Percentiles rank a stretch among this genome's conserved stretches.
Evolutionary conservation across 345 rosid genomes (phyloP).

Genomic region (Brassica carinata): DNA sequence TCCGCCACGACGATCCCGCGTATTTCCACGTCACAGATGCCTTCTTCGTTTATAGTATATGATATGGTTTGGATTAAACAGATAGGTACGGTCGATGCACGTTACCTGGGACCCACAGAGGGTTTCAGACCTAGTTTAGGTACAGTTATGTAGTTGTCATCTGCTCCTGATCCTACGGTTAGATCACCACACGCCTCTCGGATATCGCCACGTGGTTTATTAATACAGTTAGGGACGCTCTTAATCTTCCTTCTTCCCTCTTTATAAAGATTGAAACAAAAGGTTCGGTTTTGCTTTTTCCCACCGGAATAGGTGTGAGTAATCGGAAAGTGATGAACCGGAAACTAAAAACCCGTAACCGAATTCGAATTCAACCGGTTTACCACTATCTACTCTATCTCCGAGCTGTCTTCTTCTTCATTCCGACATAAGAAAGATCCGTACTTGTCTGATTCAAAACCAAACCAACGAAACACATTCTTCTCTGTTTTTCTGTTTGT

Average conservation of each 20-base stretch:
- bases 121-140: constrained; percentile 25
- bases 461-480: background rate
- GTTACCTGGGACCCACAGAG: constrained; percentile 39
- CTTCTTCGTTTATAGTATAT: background rate
- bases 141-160: constrained; percentile 23
- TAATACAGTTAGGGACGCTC: background rate
- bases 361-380: constrained; percentile 45
- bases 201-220: background rate
- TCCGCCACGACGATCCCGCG: constrained; percentile 35
- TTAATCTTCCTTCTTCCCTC: background rate
- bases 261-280: background rate
- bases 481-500: background rate
- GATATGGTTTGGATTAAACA: constrained; percentile 19
- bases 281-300: constrained; percentile 9
- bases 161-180: constrained; percentile 26
- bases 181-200: background rate
- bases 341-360: constrained; percentile 31
- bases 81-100: constrained; percentile 57
- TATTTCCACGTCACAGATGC: constrained; percentile 36
- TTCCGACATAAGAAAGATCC: constrained; percentile 54
- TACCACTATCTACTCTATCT: constrained; percentile 65
- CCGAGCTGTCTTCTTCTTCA: constrained; percentile 80
- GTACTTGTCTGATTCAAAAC: background rate
- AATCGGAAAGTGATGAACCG: constrained; percentile 45
- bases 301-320: constrained; percentile 27